Evolutionary conservation across 2,329 filamentous ascomycete genomes (phyloP).

Genomic region (Alternaria sp.): DNA sequence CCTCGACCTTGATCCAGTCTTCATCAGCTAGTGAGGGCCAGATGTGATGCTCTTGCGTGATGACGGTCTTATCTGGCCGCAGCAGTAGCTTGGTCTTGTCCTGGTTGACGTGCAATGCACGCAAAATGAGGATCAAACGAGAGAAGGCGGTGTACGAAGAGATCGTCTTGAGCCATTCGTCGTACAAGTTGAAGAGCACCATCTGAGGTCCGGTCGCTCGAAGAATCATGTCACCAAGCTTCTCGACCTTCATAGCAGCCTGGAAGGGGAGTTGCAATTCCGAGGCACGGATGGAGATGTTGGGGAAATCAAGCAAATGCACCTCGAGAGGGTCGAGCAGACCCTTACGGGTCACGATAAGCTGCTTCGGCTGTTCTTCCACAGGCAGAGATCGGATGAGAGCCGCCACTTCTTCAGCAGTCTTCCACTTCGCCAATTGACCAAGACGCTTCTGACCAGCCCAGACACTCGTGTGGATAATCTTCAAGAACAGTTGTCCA

Average conservation of each 20-base stretch:
- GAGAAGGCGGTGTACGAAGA: constrained; percentile 99
- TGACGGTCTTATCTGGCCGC: constrained; percentile 95
- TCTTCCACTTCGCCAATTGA: constrained; percentile 99
- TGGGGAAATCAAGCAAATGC: constrained; percentile 96
- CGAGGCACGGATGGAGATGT: constrained; percentile 97
- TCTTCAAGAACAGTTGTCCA: constrained; percentile 97
- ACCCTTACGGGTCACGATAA: constrained; percentile 98
- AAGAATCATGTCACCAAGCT: constrained; percentile 98
- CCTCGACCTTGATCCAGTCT: constrained; percentile 99
- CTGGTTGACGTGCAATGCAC: constrained; percentile 95
- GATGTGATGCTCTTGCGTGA: constrained; percentile 98
- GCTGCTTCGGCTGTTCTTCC: constrained; percentile 98
- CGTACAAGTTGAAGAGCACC: constrained; percentile 98
- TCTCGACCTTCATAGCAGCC: constrained; percentile 99
- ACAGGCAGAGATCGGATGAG: constrained; percentile 94
- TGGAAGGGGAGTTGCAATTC: constrained; percentile 98
- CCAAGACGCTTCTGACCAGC: constrained; percentile 98
- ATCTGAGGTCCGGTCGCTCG: constrained; percentile 99
- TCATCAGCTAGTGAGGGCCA: constrained; percentile 96
- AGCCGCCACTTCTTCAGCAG: constrained; percentile 98
- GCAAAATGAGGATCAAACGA: constrained; percentile 88
- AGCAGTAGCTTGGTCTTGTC: constrained; percentile 98
- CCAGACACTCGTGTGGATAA: constrained; percentile 99
- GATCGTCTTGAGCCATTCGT: constrained; percentile 98
- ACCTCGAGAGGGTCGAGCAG: constrained; percentile 96